Conservation (phyloP, 176 grass and related monocot species). For the Musa acuminata region DNA sequence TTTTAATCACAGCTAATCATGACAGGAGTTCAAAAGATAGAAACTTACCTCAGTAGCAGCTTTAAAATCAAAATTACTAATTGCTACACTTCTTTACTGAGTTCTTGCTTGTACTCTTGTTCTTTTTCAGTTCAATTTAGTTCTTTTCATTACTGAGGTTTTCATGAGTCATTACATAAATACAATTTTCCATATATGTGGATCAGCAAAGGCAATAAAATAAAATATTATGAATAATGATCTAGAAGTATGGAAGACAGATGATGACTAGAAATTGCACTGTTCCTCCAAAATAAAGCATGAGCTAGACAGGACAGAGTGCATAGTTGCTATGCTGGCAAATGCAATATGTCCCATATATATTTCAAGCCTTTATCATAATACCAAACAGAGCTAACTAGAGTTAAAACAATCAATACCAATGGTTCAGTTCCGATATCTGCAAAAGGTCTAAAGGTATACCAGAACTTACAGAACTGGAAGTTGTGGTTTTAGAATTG, state of each 20-base stretch:
- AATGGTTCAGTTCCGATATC: not conserved
- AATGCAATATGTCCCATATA: not conserved
- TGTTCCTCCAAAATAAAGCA: not conserved
- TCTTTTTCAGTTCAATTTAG: not conserved
- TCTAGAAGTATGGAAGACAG: not conserved
- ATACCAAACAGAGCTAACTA: not conserved
- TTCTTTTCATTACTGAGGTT: not conserved
- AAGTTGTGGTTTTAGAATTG: constrained; percentile 20
- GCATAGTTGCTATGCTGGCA: not conserved
- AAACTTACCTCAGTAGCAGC: not conserved
- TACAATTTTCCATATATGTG: not conserved
- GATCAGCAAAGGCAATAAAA: not conserved
- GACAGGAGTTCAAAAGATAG: not conserved
- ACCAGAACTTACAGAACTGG: constrained; percentile 33
- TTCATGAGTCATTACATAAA: not conserved
- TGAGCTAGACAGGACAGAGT: not conserved
- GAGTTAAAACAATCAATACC: not conserved
- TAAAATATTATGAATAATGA: not conserved
- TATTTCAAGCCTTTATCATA: not conserved
- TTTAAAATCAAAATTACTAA: not conserved
- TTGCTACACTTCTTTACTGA: not conserved
- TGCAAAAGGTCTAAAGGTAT: constrained; percentile 17
- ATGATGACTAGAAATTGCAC: not conserved
- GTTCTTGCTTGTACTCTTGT: not conserved
- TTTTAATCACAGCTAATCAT: not conserved